These are phyloP conservation scores for Trametes versicolor DNA, from an alignment of 1,284 basidiomycete species.

Conservation along the genomic window DNA sequence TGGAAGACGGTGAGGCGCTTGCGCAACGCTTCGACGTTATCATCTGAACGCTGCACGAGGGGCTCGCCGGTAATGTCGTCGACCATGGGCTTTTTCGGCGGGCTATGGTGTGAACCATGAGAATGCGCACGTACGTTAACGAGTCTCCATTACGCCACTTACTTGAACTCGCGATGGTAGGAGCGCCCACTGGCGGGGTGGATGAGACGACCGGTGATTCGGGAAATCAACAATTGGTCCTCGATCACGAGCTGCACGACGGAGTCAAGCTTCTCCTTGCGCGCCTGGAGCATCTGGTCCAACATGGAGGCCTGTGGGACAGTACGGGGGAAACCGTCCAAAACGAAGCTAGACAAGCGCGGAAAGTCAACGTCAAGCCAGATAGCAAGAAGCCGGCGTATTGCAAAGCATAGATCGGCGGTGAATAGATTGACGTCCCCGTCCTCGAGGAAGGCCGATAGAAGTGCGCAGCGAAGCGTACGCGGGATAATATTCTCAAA, in stretches of 20 bases:
- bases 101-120: conserved; percentile 59
- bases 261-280: conserved; percentile 90
- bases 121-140: not conserved
- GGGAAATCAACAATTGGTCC: conserved; percentile 95
- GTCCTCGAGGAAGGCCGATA: conserved; percentile 6
- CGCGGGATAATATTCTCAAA: conserved; percentile 15
- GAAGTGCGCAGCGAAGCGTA: conserved; percentile 11
- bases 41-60: conserved; percentile 91
- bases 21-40: conserved; percentile 92
- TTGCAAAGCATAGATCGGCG: conserved; percentile 5
- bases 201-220: conserved; percentile 96
- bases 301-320: conserved; percentile 98
- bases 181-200: conserved; percentile 91
- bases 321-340: conserved; percentile 98
- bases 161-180: conserved; percentile 97
- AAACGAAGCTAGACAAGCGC: conserved; percentile 79
- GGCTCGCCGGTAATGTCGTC: conserved; percentile 98
- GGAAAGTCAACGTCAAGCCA: conserved; percentile 13
- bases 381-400: conserved; percentile 3
- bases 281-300: conserved; percentile 86
- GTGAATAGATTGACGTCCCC: not conserved
- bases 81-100: conserved; percentile 93
- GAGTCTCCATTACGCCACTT: conserved; percentile 47
- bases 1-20: conserved; percentile 93
- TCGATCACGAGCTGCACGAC: conserved; percentile 94